phyloP scores from a whole-genome alignment of 495 filamentous ascomycete genomes.

The Penicillium goetzii region DNA sequence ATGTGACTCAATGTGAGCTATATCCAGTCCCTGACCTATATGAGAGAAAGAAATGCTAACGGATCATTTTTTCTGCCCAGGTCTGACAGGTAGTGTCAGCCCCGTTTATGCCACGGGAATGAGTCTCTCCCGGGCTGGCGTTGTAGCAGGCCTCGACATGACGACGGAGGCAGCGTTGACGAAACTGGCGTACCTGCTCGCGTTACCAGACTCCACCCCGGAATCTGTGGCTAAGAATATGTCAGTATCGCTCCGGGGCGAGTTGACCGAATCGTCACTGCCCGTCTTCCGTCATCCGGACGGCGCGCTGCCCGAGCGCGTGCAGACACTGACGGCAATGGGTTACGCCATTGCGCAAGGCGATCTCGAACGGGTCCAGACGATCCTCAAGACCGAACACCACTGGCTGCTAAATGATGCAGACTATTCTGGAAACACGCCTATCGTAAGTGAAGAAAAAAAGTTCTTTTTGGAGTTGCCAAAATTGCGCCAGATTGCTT shows the following conservation, averaged over 20 bases:
- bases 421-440: constrained; percentile 93
- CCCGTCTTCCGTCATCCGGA: constrained; percentile 73
- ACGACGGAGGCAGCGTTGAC: constrained; percentile 93
- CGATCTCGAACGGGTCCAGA: constrained; percentile 62
- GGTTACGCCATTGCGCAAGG: constrained; percentile 81
- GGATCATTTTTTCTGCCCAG: constrained; percentile 26
- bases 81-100: constrained; percentile 80
- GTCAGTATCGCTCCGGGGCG: constrained; percentile 77
- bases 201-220: constrained; percentile 62
- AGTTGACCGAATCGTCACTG: constrained; percentile 75
- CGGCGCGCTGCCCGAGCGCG: constrained; percentile 49
- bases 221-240: constrained; percentile 70
- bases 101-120: constrained; percentile 93
- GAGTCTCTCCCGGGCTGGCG: constrained; percentile 80
- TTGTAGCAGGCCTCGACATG: constrained; percentile 91
- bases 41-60: not conserved
- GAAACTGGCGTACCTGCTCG: constrained; percentile 88
- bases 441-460: constrained; percentile 55
- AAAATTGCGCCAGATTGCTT: constrained; percentile 2
- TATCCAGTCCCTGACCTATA: constrained; percentile 6
- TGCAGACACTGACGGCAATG: constrained; percentile 67
- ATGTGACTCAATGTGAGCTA: constrained; percentile 85
- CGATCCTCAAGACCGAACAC: constrained; percentile 67
- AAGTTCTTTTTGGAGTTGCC: not conserved
- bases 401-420: constrained; percentile 72